These are phyloP conservation scores for Phialophora chinensis DNA, from an alignment of 2,329 filamentous ascomycete species.

Conservation along the genomic window DNA sequence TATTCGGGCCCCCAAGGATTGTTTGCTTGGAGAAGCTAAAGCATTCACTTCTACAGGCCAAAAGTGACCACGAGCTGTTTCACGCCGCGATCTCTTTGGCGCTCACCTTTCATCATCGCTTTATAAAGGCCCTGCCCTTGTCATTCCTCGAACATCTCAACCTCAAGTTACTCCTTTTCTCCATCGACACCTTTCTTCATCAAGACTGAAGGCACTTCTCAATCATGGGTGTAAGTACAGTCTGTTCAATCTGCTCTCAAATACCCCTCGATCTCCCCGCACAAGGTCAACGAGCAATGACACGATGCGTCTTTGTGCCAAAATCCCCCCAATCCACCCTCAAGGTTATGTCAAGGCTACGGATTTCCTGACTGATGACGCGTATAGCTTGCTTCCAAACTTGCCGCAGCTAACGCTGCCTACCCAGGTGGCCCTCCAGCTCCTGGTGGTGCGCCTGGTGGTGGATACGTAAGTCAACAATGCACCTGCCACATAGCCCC, in stretches of 20 bases:
- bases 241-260: conserved; percentile 9
- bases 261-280: conserved; percentile 25
- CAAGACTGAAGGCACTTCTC: conserved; percentile 9
- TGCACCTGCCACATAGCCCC: conserved; percentile 16
- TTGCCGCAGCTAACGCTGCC: conserved; percentile 48
- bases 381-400: conserved; percentile 45
- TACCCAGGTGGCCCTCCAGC: conserved; percentile 43
- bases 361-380: conserved; percentile 34
- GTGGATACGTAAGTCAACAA: conserved; percentile 60
- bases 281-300: conserved; percentile 11
- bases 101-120: conserved; percentile 7
- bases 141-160: neutral
- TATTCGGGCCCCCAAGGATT: conserved; percentile 1
- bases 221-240: conserved; percentile 40
- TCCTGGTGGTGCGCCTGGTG: conserved; percentile 35
- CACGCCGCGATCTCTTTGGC: conserved; percentile 1
- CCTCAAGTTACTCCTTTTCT: neutral
- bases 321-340: conserved; percentile 14
- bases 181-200: conserved; percentile 1
- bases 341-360: conserved; percentile 21
- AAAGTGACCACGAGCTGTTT: conserved; percentile 1
- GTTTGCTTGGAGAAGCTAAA: conserved; percentile 6
- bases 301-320: conserved; percentile 3
- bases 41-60: conserved; percentile 7
- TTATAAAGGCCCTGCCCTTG: conserved; percentile 4